Evolutionary conservation across 495 filamentous ascomycete genomes (phyloP).

Genomic region (Coniosporium apollinis): DNA sequence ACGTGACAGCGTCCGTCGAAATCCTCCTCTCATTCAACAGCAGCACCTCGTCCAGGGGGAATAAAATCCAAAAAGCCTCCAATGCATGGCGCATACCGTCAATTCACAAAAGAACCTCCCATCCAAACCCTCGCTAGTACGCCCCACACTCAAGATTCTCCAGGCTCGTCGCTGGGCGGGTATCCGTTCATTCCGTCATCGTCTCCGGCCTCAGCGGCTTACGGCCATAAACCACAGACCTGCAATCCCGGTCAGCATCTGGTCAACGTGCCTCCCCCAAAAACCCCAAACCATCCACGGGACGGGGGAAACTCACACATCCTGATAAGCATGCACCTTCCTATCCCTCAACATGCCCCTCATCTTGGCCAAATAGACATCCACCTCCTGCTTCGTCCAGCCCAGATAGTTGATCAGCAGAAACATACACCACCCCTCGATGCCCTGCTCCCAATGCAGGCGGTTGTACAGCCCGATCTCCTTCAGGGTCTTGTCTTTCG

Average conservation of each 20-base stretch:
- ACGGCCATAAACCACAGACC: conserved; percentile 1
- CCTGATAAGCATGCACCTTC: conserved; percentile 2
- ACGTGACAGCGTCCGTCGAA: too few species aligned
- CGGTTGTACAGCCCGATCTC: conserved; percentile 11
- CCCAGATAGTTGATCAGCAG: conserved; percentile 2
- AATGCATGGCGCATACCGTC: too few species aligned
- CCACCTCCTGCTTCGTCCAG: conserved; percentile 12
- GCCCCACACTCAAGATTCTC: too few species aligned
- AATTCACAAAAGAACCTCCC: too few species aligned
- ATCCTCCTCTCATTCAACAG: too few species aligned
- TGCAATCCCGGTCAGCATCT: neutral
- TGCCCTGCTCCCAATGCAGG: conserved; percentile 11
- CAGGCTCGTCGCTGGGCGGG: too few species aligned
- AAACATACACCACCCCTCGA: conserved; percentile 7
- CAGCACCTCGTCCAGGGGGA: too few species aligned
- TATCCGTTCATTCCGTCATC: too few species aligned
- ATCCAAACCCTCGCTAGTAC: too few species aligned
- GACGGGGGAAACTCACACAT: conserved; percentile 1
- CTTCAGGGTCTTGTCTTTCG: conserved; percentile 7
- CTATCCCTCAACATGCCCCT: conserved; percentile 3
- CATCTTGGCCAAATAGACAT: conserved; percentile 2
- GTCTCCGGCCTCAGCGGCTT: too few species aligned
- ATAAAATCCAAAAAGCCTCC: too few species aligned
- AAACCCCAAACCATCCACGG: neutral
- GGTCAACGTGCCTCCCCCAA: neutral